Evolutionary conservation across 1,284 basidiomycete genomes (phyloP).

Genomic region (Sphagnurus paluster): DNA sequence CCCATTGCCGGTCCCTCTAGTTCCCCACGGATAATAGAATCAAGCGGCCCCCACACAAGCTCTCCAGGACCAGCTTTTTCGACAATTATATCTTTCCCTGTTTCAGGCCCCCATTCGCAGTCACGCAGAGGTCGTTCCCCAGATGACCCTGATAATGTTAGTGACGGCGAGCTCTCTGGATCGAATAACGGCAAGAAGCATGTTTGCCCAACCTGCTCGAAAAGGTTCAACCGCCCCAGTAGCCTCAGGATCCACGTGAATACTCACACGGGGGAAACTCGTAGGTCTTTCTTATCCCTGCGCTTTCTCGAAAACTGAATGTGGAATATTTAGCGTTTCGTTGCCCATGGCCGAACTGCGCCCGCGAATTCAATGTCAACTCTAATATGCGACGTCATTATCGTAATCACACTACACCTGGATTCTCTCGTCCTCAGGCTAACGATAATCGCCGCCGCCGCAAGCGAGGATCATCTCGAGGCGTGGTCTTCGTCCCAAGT

Average conservation of each 20-base stretch:
- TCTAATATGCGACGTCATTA: conserved; percentile 81
- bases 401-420: conserved; percentile 55
- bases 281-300: conserved; percentile 42
- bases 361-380: conserved; percentile 75
- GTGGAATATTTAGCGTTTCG: conserved; percentile 52
- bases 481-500: conserved; percentile 13
- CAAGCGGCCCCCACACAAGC: background rate
- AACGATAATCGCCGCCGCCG: conserved; percentile 26
- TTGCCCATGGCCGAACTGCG: conserved; percentile 74
- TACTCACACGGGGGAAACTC: conserved; percentile 75
- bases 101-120: conserved; percentile 7
- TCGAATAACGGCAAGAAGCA: conserved; percentile 49
- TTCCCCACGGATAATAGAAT: conserved; percentile 4
- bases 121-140: conserved; percentile 13
- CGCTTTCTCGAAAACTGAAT: conserved; percentile 4
- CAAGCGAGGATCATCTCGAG: conserved; percentile 19
- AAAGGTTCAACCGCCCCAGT: conserved; percentile 77
- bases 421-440: conserved; percentile 21
- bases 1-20: conserved; percentile 2
- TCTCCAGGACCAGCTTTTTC: conserved; percentile 17
- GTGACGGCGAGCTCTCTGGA: conserved; percentile 28
- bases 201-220: conserved; percentile 63
- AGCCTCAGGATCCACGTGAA: conserved; percentile 75
- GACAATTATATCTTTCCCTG: conserved; percentile 24
- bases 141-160: conserved; percentile 26